Base-by-base conservation (phyloP, 2,329 filamentous ascomycete genomes). In the Lasiodiplodia hormozganensis region DNA sequence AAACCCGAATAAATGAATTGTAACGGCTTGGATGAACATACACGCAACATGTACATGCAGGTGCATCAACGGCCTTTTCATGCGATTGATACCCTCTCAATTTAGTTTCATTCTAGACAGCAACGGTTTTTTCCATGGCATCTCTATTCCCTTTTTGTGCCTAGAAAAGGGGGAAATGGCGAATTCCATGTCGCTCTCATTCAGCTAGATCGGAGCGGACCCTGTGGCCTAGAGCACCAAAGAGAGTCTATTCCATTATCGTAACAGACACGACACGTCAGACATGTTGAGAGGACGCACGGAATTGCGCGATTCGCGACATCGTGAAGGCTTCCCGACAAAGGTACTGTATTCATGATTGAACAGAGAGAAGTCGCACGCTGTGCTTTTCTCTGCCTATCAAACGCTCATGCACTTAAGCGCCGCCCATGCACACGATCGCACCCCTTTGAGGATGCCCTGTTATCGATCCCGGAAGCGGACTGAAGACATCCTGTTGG, bases 1-100 rank as follows among this genome's bases (percentile, higher is more conserved):
- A 68, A 60, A n/a, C 65, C 65, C n/a, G 65, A 31, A 38, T 56
- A 34, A 31, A 52, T 47, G 51, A 51, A 36, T 52, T 23, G 60
- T 25, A 38, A 53, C 14, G 18, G 34, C 60, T 25, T 47, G 31
- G 52, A 52, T 21, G 47, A 52, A 12, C n/a, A 36, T 31, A 52
- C n/a, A 25, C 14, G 28, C 21, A 36, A 8, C 47, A 62, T n/a
- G 40, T 51, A 51, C 25, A 40, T 16, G 52, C 31, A 25, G 60
- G 47, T 47, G 18, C 31, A 21, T n/a, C 14, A 28, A 40, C 8
- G 23, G 57, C 3, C 40, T n/a, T 66, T 52, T 51, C 28, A 11
- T 40, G 28, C 25, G 11, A 25, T 23, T 47, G 65, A 38, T 51
- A 56, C 51, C 51, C 51, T 56, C 16, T 10, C 25, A 21, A 14